phyloP scores from a whole-genome alignment of 305 asterid genomes.

The Stenogyne calaminthoides region DNA sequence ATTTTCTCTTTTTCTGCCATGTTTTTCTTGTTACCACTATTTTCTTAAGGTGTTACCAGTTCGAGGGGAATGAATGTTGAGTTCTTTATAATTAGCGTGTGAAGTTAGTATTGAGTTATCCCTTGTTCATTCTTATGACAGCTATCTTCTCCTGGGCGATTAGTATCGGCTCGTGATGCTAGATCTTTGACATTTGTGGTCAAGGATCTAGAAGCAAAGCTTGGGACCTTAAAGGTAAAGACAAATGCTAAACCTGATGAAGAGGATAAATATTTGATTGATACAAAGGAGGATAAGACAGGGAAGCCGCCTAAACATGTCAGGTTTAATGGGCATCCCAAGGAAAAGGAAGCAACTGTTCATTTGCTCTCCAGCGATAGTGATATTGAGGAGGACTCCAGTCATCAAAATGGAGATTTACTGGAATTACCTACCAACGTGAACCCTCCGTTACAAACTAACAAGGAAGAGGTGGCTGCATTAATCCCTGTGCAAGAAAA shows the following conservation, averaged over 20 bases:
- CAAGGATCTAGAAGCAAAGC: conserved; percentile 61
- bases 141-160: conserved; percentile 58
- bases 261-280: conserved; percentile 34
- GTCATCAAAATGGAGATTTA: conserved; percentile 13
- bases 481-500: conserved; percentile 2
- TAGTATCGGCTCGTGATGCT: conserved; percentile 65
- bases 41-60: neutral
- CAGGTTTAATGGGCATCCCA: conserved; percentile 14
- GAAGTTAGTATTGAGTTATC: neutral
- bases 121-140: conserved; percentile 29
- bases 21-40: neutral
- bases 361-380: conserved; percentile 13
- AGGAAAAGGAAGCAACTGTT: conserved; percentile 17
- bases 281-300: conserved; percentile 33
- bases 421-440: conserved; percentile 13
- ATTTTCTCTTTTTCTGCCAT: neutral
- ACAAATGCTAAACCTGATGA: conserved; percentile 23
- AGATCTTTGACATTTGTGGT: conserved; percentile 53
- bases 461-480: conserved; percentile 15
- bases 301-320: conserved; percentile 7
- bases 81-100: neutral
- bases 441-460: neutral
- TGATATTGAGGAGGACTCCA: conserved; percentile 4
- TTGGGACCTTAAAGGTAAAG: conserved; percentile 49
- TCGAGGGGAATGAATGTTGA: neutral